Evolutionary conservation across 2,329 filamentous ascomycete species (phyloP).

Genomic region (Cytospora mali): DNA sequence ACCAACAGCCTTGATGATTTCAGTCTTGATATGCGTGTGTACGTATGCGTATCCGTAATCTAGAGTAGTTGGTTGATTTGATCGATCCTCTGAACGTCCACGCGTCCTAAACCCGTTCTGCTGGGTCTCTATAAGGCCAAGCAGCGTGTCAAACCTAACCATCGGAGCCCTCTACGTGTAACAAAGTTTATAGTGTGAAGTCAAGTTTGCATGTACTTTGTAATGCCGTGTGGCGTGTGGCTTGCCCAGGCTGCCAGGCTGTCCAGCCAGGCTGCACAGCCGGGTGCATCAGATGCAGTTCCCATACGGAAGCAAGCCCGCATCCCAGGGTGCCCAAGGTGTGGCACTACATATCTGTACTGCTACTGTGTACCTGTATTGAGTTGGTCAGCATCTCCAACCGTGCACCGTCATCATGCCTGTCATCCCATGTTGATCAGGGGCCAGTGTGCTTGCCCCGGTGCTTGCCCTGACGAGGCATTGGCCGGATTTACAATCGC

Average conservation of each 20-base stretch:
- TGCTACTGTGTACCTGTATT: neutral
- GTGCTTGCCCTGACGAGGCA: conserved; percentile 9
- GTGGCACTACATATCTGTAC: neutral
- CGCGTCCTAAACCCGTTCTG: neutral
- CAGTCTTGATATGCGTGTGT: neutral
- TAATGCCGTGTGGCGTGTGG: too few species aligned
- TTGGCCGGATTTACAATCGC: neutral
- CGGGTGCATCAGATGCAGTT: too few species aligned
- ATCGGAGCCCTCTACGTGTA: too few species aligned
- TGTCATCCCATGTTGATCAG: conserved; percentile 24
- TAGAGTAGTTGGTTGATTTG: too few species aligned
- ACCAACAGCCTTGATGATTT: neutral
- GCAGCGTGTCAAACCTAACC: neutral
- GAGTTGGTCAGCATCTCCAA: neutral
- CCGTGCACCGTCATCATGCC: conserved; percentile 8
- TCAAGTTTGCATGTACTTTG: too few species aligned
- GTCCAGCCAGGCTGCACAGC: too few species aligned
- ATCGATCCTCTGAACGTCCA: neutral
- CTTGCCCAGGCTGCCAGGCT: too few species aligned
- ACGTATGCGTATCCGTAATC: neutral
- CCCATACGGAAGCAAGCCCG: neutral
- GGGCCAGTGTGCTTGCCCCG: conserved; percentile 4
- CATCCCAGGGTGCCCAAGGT: neutral
- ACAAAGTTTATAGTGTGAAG: too few species aligned
- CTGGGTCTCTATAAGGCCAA: neutral